phyloP scores from a whole-genome alignment of 1,139 yeast species.

The Geotrichum cucujoidarum region DNA sequence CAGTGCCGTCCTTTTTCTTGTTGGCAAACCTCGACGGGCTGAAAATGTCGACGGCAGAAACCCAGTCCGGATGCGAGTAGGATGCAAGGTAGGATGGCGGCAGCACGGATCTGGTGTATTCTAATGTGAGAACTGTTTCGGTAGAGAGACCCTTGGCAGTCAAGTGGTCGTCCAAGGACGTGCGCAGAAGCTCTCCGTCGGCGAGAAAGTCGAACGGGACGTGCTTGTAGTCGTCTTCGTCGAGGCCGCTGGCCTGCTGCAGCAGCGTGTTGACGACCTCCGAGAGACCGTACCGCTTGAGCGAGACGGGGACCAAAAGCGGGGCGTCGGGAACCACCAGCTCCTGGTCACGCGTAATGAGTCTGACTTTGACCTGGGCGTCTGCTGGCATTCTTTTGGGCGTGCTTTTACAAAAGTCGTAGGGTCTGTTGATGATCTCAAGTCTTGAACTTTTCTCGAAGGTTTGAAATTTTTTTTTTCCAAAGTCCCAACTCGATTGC shows the following conservation, averaged over 20 bases:
- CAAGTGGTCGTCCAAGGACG: constrained; percentile 75
- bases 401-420: not conserved
- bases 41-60: constrained; percentile 62
- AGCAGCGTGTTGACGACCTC: constrained; percentile 91
- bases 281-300: constrained; percentile 86
- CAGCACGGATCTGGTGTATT: constrained; percentile 84
- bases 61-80: constrained; percentile 93
- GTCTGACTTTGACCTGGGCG: constrained; percentile 63
- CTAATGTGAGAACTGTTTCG: constrained; percentile 75
- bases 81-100: constrained; percentile 92
- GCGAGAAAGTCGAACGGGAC: constrained; percentile 91
- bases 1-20: constrained; percentile 21
- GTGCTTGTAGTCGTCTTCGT: constrained; percentile 40
- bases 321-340: constrained; percentile 67
- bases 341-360: constrained; percentile 83
- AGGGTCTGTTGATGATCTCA: not conserved
- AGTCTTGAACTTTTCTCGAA: not conserved
- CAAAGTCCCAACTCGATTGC: not conserved
- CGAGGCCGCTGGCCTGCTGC: constrained; percentile 30
- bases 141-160: constrained; percentile 70
- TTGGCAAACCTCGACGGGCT: constrained; percentile 24
- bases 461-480: not conserved
- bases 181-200: constrained; percentile 73
- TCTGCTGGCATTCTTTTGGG: constrained; percentile 8
- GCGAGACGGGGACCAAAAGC: constrained; percentile 75